Base-by-base conservation (phyloP, 1,139 yeast species). In the Candida labiduridarum region DNA sequence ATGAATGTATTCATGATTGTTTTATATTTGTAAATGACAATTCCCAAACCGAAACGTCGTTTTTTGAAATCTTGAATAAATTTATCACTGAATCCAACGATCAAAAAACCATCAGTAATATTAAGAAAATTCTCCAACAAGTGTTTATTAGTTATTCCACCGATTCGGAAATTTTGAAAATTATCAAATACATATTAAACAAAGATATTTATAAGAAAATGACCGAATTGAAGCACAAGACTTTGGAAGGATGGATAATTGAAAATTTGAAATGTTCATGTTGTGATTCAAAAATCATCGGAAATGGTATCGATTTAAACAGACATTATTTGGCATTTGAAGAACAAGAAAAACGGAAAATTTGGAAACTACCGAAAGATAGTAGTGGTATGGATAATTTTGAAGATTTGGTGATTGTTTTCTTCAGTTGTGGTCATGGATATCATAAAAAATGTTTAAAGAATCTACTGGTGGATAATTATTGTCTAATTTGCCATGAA, bases 211-310 rank as follows among this genome's bases (percentile, higher is more conserved):
- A 69, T 59, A 67, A 69, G 36, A 77, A 75, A 48, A 64, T 85
- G 62, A 62, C 71, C 18, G 54, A 63, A 2, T 63, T 84, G 2
- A 69, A 74, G 10, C 56, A 61, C 1, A 72, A 74, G 44, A 72
- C 78, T 19, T 56, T 74, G 1, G 63, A 66, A 47, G 96, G 96
- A 0, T 85, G 92, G 89, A 68, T 82, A 1, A 78, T 84, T 1
- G 67, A 66, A 29, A 68, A 74, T 16, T 75, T 79, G 46, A 77
- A 72, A 45, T 89, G 96, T 65, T 85, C 87, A 47, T 81, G 85
- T 0, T 89, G 96, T 64, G 89, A 87, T 2, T 82, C 80, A 55
- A 68, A 69, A 31, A 67, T 89, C 38, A 82, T 88, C 79, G 96
- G 96, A 0, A 22, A 35, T 9, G 15, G 42, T 5, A 27, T 29